Evolutionary conservation across 768 basidiomycete genomes (phyloP), one percentile per base, ranked within the genome.

Genomic region (Pleurotus cornucopiae): DNA sequence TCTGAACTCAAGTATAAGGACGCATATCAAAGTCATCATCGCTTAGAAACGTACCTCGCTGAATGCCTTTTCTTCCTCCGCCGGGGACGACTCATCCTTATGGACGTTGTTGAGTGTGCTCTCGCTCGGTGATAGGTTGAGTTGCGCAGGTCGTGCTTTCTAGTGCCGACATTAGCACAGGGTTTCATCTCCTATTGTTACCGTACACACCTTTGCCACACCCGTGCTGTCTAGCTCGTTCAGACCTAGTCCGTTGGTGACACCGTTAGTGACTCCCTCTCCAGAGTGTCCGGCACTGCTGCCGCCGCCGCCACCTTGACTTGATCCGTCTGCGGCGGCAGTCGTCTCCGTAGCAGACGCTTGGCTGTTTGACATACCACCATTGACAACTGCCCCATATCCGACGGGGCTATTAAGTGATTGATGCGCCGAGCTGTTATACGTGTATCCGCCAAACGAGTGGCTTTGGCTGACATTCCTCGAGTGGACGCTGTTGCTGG

Each of bases 51-150:
- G 54, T 61, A 89, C 90, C 66, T 92, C 91, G 66, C 89, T 91
- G 68, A 87, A 71, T 46, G 69, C 76, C 63, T 82, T 65, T 58
- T 89, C 85, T 3, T 77, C 76, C 4, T 65, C 71, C 21, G 71
- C 73, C 26, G 57, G 66, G 4, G 62, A 62, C 26, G 66, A 65
- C 20, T 71, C 69, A 5, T 66, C 60, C 11, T 71, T 66, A 11
- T 34, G 30, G 3, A 34, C 30, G 6, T 73, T 69, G 40, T 76
- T 78, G 16, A 88, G 68, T 5, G 79, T 78, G 14, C 78, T 71
- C 57, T 88, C 88, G 57, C 83, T 87, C 0, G 86, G 83, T 1
- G 87, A 86, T 18, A 83, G 64, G 6, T 69, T 67, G 54, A 87
- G 64, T 6, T 81, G 79, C 2, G 77, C 64, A 7, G 86, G 82